Percentiles rank a stretch among this genome's conserved stretches.
Evolutionary conservation across 2,329 filamentous ascomycete genomes (phyloP).

Genomic region (Aureobasidium vineae): DNA sequence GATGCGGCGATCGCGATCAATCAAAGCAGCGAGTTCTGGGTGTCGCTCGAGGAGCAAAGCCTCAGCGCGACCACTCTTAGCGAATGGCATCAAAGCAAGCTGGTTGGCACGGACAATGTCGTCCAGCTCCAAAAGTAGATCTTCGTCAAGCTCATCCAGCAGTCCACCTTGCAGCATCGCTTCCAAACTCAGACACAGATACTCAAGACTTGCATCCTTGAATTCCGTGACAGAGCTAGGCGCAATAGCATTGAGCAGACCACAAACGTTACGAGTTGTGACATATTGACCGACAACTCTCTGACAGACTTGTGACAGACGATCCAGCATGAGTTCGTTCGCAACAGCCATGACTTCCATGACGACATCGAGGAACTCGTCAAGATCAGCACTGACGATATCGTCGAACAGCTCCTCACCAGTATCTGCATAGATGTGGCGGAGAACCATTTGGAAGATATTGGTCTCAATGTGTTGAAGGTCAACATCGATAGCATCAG

Average conservation of each 20-base stretch:
- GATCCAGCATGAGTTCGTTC: conserved; percentile 93
- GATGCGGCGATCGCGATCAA: conserved; percentile 65
- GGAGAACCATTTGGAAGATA: conserved; percentile 75
- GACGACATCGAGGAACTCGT: conserved; percentile 84
- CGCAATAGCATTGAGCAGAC: conserved; percentile 80
- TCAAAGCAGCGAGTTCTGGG: conserved; percentile 61
- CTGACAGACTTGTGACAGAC: conserved; percentile 87
- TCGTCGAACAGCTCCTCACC: conserved; percentile 79
- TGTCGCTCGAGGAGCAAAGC: conserved; percentile 62
- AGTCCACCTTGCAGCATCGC: conserved; percentile 87
- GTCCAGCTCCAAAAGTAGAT: conserved; percentile 79
- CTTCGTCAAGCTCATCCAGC: conserved; percentile 79
- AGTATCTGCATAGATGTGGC: conserved; percentile 78
- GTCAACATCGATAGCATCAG: conserved; percentile 66
- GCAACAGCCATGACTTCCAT: conserved; percentile 87
- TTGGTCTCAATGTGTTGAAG: conserved; percentile 73
- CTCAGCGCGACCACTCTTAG: conserved; percentile 71
- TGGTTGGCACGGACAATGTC: conserved; percentile 79
- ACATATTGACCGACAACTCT: conserved; percentile 76
- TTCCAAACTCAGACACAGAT: conserved; percentile 88
- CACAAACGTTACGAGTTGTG: conserved; percentile 81
- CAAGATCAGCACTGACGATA: conserved; percentile 66
- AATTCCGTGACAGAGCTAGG: conserved; percentile 81
- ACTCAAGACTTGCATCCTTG: conserved; percentile 84
- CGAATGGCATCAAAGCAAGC: conserved; percentile 70